These are phyloP conservation scores for Dendrobium chrysotoxum DNA, from an alignment of 106 monocot species.

Conservation along the genomic window DNA sequence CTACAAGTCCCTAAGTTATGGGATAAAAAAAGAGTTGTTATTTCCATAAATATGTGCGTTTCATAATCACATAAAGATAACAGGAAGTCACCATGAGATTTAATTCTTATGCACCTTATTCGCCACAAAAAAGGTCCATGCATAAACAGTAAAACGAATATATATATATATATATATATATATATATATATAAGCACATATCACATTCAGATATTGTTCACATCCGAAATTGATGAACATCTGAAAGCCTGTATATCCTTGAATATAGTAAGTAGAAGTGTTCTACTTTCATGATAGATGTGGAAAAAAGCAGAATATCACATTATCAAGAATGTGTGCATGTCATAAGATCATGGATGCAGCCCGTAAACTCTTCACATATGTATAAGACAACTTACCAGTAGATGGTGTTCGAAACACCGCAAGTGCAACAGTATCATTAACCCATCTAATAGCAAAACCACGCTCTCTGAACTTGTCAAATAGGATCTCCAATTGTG, in stretches of 20 bases:
- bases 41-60: too few relatives aligned
- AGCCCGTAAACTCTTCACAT: background rate
- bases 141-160: background rate
- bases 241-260: background rate
- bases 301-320: background rate
- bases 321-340: background rate
- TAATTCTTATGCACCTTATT: background rate
- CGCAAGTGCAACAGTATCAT: constrained; percentile 80
- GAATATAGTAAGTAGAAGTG: background rate
- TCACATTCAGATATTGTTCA: background rate
- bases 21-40: background rate
- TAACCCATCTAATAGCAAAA: constrained; percentile 78
- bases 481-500: constrained; percentile 69
- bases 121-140: background rate
- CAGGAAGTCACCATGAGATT: background rate
- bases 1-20: background rate
- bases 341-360: background rate
- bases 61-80: background rate
- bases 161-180: too few relatives aligned
- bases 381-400: constrained; percentile 36
- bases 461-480: constrained; percentile 37
- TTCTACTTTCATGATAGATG: background rate
- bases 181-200: background rate
- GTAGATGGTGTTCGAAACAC: constrained; percentile 66
- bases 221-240: background rate